Evolutionary conservation across 1,284 basidiomycete species (phyloP).

Genomic region (Ganoderma sinense): DNA sequence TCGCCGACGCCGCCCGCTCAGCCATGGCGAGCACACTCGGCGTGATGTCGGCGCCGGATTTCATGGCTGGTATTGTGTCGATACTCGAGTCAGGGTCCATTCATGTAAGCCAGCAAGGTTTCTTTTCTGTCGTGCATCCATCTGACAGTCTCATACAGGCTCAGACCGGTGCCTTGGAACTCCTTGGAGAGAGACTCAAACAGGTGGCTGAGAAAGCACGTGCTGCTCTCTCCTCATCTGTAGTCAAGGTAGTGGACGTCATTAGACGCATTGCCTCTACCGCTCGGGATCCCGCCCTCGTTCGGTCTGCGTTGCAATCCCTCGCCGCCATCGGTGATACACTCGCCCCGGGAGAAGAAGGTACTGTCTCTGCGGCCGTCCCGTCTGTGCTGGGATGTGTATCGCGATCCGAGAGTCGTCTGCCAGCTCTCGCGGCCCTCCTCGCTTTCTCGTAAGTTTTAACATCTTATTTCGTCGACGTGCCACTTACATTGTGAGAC

Average conservation of each 20-base stretch:
- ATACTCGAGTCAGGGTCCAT: conserved; percentile 62
- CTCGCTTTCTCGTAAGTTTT: conserved; percentile 64
- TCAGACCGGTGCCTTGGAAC: conserved; percentile 66
- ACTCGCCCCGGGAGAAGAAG: conserved; percentile 71
- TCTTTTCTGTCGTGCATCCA: too few relatives aligned
- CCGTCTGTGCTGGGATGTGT: conserved; percentile 63
- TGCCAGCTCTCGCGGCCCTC: conserved; percentile 60
- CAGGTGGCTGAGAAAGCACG: conserved; percentile 69
- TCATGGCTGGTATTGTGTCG: conserved; percentile 58
- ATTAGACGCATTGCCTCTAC: conserved; percentile 57
- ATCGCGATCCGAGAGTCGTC: conserved; percentile 45
- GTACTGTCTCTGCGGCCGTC: conserved; percentile 62
- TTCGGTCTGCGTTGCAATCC: conserved; percentile 61
- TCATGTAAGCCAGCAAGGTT: conserved; percentile 45
- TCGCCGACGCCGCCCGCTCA: conserved; percentile 55
- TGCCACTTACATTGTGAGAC: not conserved
- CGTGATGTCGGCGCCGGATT: conserved; percentile 73
- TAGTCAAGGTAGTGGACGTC: conserved; percentile 59
- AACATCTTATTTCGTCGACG: not conserved
- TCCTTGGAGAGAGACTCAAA: conserved; percentile 72
- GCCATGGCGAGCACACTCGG: conserved; percentile 58
- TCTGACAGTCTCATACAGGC: conserved; percentile 48
- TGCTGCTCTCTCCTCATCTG: conserved; percentile 52
- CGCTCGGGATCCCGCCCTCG: conserved; percentile 48
- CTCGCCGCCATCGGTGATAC: conserved; percentile 67